phyloP scores from a whole-genome alignment of 2,329 filamentous ascomycete genomes.

The Exophiala viscosa region DNA sequence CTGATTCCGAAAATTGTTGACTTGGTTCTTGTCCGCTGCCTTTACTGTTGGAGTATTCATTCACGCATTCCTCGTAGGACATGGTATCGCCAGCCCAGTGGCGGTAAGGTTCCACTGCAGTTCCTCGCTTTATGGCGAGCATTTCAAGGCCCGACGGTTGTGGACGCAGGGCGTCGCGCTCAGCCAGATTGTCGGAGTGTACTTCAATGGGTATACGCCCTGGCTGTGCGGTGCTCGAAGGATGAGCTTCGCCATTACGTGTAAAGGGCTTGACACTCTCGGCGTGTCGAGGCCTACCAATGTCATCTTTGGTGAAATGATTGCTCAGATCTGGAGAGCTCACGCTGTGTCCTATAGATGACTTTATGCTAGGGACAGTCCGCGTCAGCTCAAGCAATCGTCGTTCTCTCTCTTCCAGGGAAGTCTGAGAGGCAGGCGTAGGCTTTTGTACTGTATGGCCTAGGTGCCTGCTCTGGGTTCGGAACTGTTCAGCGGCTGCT shows the following conservation, averaged over 20 bases:
- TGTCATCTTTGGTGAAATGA: slow-evolving; percentile 7
- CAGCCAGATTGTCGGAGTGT: neutral
- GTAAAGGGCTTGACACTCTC: neutral
- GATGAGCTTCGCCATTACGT: neutral
- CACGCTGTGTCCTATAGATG: slow-evolving; percentile 1
- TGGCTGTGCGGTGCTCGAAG: neutral
- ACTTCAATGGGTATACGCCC: neutral
- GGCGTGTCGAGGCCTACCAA: neutral
- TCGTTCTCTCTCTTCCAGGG: slow-evolving; percentile 4
- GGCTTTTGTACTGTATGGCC: neutral
- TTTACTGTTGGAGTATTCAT: too few relatives aligned
- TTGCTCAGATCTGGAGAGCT: neutral
- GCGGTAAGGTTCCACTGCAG: neutral
- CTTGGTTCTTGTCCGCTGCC: too few relatives aligned
- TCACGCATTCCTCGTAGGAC: too few relatives aligned
- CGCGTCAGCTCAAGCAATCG: slow-evolving; percentile 2
- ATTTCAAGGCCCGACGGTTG: slow-evolving; percentile 4
- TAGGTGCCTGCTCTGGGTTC: slow-evolving; percentile 11
- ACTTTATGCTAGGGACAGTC: neutral
- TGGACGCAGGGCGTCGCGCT: neutral
- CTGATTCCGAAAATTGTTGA: too few relatives aligned
- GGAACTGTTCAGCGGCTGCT: slow-evolving; percentile 11
- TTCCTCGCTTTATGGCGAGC: slow-evolving; percentile 4
- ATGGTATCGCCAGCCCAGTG: neutral
- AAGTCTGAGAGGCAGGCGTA: neutral